Evolutionary conservation across 768 basidiomycete genomes (phyloP), one percentile per base, ranked within the genome.

Genomic region (Suillus lakei): DNA sequence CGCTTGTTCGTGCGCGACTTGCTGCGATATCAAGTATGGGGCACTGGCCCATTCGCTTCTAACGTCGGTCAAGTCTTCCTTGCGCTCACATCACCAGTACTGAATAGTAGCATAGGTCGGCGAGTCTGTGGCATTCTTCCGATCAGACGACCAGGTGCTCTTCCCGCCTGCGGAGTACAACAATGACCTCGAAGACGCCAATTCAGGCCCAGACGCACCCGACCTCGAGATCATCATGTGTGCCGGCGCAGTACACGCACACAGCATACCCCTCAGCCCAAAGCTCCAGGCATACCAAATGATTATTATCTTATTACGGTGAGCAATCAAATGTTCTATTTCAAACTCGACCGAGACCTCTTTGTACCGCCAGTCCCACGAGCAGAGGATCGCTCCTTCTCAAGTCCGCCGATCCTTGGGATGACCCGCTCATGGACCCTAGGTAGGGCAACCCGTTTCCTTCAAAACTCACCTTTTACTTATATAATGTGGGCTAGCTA

Each of bases 31-130:
- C 64, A 72, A n/a, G 41, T 82, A 18, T 77, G 74, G 13, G 76
- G 80, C 2, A 82, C 76, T 4, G 90, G 90, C 0, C 82, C 85
- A 3, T 64, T 91, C 36, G 73, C 86, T 1, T 80, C 76, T 7
- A 90, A 89, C 63, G 90, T 90, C 59, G 16, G 73, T 26, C 21
- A n/a, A 21, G 30, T 21, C 5, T 63, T 63, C 21, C 15, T 32
- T 7, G 15, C 21, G 4, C 3, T 60, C 30, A 39, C 26, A 30
- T 34, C 23, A n/a, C 21, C 26, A 16, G 39, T 61, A 26, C 16
- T 63, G 56, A 63, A 61, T 43, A 60, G 16, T 63, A 18, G 13
- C 66, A 8, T 32, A 78, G 78, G 2, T 66, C 4, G 78, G 68
- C 30, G 78, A 78, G 58, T 65, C 70, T 5, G 78, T 55, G 26